Conservation (phyloP, 345 rosid species). For the Eucalyptus regnans region DNA sequence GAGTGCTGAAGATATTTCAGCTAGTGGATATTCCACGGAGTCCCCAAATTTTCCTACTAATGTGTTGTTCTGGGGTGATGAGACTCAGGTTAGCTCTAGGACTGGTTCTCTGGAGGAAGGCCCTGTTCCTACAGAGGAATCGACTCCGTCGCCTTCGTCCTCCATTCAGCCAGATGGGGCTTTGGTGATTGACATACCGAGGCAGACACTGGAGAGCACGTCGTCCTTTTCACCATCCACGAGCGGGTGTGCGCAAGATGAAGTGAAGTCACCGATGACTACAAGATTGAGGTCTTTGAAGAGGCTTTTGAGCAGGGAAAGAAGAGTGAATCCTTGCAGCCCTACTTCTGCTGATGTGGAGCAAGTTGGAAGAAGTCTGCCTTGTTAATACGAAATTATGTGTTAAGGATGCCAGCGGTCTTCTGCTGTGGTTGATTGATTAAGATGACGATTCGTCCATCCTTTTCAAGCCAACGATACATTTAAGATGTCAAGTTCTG, state of each 20-base stretch:
- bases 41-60: slow-evolving; percentile 62
- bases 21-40: slow-evolving; percentile 24
- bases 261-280: slow-evolving; percentile 51
- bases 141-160: background rate
- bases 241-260: slow-evolving; percentile 33
- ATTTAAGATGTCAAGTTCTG: background rate
- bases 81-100: slow-evolving; percentile 43
- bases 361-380: background rate
- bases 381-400: background rate
- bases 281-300: slow-evolving; percentile 63
- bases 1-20: slow-evolving; percentile 1
- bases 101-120: slow-evolving; percentile 27
- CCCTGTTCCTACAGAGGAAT: background rate
- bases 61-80: slow-evolving; percentile 73
- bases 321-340: slow-evolving; percentile 28
- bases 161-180: slow-evolving; percentile 6
- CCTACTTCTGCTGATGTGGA: slow-evolving; percentile 28
- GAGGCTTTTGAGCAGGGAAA: slow-evolving; percentile 72
- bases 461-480: background rate
- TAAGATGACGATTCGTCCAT: background rate
- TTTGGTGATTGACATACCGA: slow-evolving; percentile 42
- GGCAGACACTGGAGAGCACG: slow-evolving; percentile 15
- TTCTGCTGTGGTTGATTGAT: background rate
- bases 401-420: background rate
- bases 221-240: slow-evolving; percentile 1